Conservation (phyloP, 2,329 filamentous ascomycete species). For the Colletotrichum chrysophilum region DNA sequence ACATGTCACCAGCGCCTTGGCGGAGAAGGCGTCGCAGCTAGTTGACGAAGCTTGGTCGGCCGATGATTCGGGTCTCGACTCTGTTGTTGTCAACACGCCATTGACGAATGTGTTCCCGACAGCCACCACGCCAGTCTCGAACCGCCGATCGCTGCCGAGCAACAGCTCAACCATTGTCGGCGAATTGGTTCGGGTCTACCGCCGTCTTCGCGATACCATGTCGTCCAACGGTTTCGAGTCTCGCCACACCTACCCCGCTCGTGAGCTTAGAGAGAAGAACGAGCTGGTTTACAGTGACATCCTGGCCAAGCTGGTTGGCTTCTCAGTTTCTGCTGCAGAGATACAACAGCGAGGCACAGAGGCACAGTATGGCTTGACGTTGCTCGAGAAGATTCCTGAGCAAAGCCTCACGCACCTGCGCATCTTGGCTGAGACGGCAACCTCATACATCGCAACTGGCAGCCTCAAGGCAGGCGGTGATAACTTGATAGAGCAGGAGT, state of each 20-base stretch:
- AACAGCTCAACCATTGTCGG: conserved; percentile 44
- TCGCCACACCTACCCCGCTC: conserved; percentile 35
- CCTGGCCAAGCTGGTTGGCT: conserved; percentile 73
- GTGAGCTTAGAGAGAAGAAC: conserved; percentile 35
- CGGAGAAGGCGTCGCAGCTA: conserved; percentile 40
- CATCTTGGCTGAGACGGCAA: conserved; percentile 85
- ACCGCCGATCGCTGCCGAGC: conserved; percentile 34
- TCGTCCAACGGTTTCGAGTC: conserved; percentile 57
- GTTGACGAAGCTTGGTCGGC: conserved; percentile 46
- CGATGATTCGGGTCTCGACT: conserved; percentile 37
- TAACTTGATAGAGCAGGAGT: conserved; percentile 70
- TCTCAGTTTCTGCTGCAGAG: conserved; percentile 86
- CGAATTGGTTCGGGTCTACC: conserved; percentile 66
- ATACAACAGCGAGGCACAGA: conserved; percentile 90
- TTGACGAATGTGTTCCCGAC: conserved; percentile 49
- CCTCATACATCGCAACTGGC: conserved; percentile 82
- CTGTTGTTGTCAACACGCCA: conserved; percentile 41
- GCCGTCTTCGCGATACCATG: conserved; percentile 64
- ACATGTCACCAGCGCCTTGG: conserved; percentile 43
- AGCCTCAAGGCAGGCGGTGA: conserved; percentile 66
- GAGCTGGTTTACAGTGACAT: conserved; percentile 62
- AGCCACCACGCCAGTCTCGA: conserved; percentile 38
- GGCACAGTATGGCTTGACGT: conserved; percentile 72
- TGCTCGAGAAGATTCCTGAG: conserved; percentile 85
- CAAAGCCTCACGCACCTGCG: conserved; percentile 86